Conservation (phyloP, 495 filamentous ascomycete species). For the Hyaloscypha finlandica region DNA sequence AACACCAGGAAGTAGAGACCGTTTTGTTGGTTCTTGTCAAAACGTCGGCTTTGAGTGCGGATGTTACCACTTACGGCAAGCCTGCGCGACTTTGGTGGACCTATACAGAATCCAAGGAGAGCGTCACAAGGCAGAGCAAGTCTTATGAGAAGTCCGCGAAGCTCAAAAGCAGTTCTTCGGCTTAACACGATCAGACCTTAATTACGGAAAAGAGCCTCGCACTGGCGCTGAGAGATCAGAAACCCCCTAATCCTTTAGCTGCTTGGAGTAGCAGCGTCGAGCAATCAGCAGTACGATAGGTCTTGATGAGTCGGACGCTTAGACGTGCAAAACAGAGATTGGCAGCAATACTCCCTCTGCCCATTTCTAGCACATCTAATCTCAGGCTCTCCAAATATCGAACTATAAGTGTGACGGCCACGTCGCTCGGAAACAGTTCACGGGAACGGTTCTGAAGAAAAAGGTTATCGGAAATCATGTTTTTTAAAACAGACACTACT, state of each 20-base stretch:
- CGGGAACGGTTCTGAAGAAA: not conserved
- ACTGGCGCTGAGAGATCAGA: not conserved
- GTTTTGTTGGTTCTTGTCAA: not conserved
- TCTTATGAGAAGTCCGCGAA: not conserved
- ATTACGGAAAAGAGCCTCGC: not conserved
- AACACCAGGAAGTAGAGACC: not conserved
- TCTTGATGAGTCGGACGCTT: too few relatives aligned
- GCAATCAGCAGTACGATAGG: too few relatives aligned
- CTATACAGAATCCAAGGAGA: not conserved
- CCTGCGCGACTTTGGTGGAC: not conserved
- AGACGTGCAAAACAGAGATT: too few relatives aligned
- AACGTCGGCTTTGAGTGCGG: not conserved
- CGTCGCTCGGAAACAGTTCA: too few relatives aligned
- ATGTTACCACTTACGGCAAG: not conserved
- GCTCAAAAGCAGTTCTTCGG: not conserved
- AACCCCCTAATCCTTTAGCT: too few relatives aligned
- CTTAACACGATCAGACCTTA: not conserved
- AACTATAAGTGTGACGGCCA: too few relatives aligned
- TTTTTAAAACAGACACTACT: slow-evolving; percentile 74
- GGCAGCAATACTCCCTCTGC: too few relatives aligned
- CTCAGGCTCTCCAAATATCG: too few relatives aligned
- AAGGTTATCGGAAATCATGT: slow-evolving; percentile 18
- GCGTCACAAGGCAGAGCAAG: not conserved
- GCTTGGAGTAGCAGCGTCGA: too few relatives aligned
- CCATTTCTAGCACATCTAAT: too few relatives aligned